Evolutionary conservation across 192 early-diverging fungal genomes (phyloP), one percentile per base, ranked within the genome.

Genomic region (Kappamyces sp.): DNA sequence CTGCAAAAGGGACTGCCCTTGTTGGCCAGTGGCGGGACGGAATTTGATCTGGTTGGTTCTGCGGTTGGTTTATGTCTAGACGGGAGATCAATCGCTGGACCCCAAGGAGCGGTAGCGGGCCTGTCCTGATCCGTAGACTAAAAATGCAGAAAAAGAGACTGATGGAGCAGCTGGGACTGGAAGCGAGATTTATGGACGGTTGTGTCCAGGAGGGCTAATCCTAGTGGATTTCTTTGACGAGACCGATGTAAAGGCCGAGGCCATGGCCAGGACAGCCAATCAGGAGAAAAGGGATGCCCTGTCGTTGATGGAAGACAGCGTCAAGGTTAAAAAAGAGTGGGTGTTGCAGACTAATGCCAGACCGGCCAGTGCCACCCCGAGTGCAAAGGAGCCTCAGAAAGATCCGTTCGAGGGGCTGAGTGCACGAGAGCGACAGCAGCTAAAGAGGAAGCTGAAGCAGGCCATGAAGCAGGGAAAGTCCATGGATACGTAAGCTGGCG

Each of bases 381-480:
- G 23, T 23, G 23, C 23, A 23, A 23, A 23, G 23, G 23, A 23
- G 7, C 53, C 63, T 12, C 72, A 72, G 15, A 51, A 61, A 40
- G 73, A 79, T 44, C 46, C 58, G 41, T 82, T 90, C 81, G 77
- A 75, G 35, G 90, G 89, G 15, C 76, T 99, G 48, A 92, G 90
- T 51, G 90, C 90, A 2, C 83, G 96, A 31, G 92, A 97, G 68
- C 76, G 86, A 46, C 91, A 92, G 63, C 81, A 75, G 62, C 67
- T 92, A 32, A 99, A 99, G 69, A 82, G 96, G 54, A 94, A 90
- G 63, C 78, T 84, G 51, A 91, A 88, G 59, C 70, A 86, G 12
- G 81, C 84, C 15, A 90, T 89, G 64, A 80, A 86, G 38, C 84
- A 85, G 64, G 74, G 72, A 37, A 84, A 84, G 74, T 82, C 80